Percentiles rank a stretch among this genome's conserved stretches.
Evolutionary conservation across 169 alveolate genomes (phyloP).

Genomic region (Plasmodium vivax): DNA sequence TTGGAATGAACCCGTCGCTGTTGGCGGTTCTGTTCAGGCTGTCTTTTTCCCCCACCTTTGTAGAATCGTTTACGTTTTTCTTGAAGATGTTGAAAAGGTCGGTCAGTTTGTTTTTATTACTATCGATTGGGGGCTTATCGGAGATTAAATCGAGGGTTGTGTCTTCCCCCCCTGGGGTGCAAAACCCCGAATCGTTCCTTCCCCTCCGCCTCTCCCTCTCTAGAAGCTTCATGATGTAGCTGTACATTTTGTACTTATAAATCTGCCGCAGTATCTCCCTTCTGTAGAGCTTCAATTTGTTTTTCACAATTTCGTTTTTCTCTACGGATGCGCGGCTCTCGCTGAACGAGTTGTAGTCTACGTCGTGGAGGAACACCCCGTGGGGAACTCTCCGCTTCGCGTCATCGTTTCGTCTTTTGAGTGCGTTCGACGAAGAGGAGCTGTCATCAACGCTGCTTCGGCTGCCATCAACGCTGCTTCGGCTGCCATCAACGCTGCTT

Average conservation of each 20-base stretch:
- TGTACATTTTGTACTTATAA: conserved; percentile 34
- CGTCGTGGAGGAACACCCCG: background rate
- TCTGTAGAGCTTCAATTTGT: conserved; percentile 19
- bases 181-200: background rate
- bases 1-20: background rate
- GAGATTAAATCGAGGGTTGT: background rate
- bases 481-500: background rate
- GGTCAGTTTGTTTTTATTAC: conserved; percentile 17
- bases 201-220: conserved; percentile 13
- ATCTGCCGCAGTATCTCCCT: conserved; percentile 34
- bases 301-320: conserved; percentile 19
- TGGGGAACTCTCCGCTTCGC: background rate
- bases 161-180: background rate
- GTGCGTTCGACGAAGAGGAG: background rate
- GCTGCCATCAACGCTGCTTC: background rate
- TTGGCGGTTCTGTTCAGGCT: background rate
- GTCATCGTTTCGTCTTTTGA: background rate
- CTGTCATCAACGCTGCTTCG: background rate
- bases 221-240: conserved; percentile 33
- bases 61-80: conserved; percentile 27
- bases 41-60: background rate
- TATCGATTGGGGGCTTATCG: background rate
- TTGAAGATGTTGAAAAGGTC: conserved; percentile 45
- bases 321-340: background rate
- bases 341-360: background rate